phyloP scores from a whole-genome alignment of 306 rosid species.

The Acmispon strigosus region DNA sequence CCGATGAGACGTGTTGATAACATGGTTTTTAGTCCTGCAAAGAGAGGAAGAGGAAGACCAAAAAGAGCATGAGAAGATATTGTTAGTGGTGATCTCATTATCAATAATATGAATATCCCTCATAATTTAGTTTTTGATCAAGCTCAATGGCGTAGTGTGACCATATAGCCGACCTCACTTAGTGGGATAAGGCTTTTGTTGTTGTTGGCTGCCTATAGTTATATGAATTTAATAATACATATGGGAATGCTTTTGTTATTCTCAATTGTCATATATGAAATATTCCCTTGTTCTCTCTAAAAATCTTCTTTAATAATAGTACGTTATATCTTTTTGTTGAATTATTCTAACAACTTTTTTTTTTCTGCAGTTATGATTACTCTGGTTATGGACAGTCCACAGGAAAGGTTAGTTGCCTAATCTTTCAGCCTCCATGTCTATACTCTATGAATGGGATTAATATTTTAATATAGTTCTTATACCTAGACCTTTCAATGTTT shows the following conservation, averaged over 20 bases:
- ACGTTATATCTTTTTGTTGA: background rate
- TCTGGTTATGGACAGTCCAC: conserved; percentile 97
- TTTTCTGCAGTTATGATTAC: conserved; percentile 73
- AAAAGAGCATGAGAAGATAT: no score
- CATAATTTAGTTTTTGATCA: no score
- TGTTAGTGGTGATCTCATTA: no score
- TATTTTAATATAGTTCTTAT: no score
- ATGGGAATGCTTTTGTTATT: background rate
- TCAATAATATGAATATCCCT: no score
- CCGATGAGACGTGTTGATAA: no score
- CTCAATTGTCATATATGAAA: background rate
- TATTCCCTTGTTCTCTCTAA: background rate
- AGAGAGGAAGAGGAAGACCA: no score
- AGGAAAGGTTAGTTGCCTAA: conserved; percentile 68
- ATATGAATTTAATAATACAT: background rate
- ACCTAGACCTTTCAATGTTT: background rate
- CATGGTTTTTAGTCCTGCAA: no score
- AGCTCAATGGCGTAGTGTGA: no score
- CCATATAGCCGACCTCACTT: no score
- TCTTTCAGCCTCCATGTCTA: background rate
- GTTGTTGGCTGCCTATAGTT: background rate
- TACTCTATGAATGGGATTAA: background rate
- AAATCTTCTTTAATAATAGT: background rate
- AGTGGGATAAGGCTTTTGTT: no score
- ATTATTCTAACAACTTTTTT: conserved; percentile 12